Evolutionary conservation across 106 monocot genomes (phyloP).

Genomic region (Hemerocallis citrina): DNA sequence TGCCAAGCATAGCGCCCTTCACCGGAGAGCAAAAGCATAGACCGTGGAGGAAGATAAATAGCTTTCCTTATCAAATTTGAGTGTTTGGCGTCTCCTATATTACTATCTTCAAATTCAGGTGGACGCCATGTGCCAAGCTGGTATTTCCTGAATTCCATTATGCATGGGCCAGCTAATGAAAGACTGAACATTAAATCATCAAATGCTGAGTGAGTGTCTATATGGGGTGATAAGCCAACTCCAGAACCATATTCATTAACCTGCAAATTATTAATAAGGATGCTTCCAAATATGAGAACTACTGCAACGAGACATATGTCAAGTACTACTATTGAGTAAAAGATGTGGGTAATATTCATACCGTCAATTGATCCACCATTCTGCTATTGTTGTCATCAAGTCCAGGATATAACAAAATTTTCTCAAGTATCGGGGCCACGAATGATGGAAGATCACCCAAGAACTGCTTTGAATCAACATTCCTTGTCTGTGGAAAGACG

Average conservation of each 20-base stretch:
- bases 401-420: constrained; percentile 54
- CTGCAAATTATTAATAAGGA: constrained; percentile 32
- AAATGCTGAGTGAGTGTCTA: constrained; percentile 98
- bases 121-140: constrained; percentile 2
- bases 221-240: constrained; percentile 88
- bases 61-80: constrained; percentile 47
- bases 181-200: constrained; percentile 81
- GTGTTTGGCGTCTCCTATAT: not conserved
- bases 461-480: constrained; percentile 78
- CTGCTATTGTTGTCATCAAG: constrained; percentile 13
- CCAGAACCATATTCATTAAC: constrained; percentile 93
- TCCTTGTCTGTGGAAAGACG: constrained; percentile 45
- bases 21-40: constrained; percentile 92
- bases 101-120: not conserved
- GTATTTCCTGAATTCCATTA: constrained; percentile 66
- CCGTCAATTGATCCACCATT: constrained; percentile 76
- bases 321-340: not conserved
- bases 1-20: constrained; percentile 98
- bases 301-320: not conserved
- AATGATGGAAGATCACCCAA: constrained; percentile 87
- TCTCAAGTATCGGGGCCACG: constrained; percentile 53
- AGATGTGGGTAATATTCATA: constrained; percentile 21
- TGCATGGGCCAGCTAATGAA: constrained; percentile 72
- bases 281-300: constrained; percentile 35
- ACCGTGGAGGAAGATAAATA: constrained; percentile 81